These are phyloP conservation scores for Amylocarpus encephaloides DNA, from an alignment of 2,329 filamentous ascomycete genomes.

Conservation along the genomic window DNA sequence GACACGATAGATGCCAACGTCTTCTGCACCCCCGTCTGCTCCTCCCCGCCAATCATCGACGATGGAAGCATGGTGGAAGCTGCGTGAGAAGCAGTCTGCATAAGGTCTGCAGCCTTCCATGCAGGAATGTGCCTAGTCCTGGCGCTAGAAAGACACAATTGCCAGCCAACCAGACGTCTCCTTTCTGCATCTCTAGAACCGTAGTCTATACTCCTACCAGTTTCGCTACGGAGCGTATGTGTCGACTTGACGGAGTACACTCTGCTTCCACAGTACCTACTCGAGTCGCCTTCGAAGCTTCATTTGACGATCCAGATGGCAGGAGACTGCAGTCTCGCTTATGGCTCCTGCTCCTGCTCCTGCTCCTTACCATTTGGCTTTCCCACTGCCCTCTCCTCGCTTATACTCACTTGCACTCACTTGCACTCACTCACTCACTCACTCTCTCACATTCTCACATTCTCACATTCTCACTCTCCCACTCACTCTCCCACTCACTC, in stretches of 20 bases:
- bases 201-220: neutral
- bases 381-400: neutral
- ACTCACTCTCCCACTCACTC: too few species aligned
- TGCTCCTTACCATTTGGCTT: neutral
- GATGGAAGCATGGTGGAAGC: constrained; percentile 6
- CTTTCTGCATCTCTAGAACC: neutral
- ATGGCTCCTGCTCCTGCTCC: too few species aligned
- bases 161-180: neutral
- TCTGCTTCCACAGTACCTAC: too few species aligned
- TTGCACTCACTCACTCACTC: too few species aligned
- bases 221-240: neutral
- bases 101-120: constrained; percentile 29
- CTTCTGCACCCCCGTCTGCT: neutral
- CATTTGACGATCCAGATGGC: too few species aligned
- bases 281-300: too few species aligned
- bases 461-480: too few species aligned
- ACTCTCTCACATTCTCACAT: too few species aligned
- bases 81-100: constrained; percentile 28
- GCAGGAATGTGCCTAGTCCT: constrained; percentile 7
- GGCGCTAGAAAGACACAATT: neutral
- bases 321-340: too few species aligned
- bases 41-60: constrained; percentile 9
- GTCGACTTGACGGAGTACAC: too few species aligned
- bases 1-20: neutral
- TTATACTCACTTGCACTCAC: neutral